phyloP scores from a whole-genome alignment of 2,329 filamentous ascomycete genomes.

The Ilyonectria robusta region DNA sequence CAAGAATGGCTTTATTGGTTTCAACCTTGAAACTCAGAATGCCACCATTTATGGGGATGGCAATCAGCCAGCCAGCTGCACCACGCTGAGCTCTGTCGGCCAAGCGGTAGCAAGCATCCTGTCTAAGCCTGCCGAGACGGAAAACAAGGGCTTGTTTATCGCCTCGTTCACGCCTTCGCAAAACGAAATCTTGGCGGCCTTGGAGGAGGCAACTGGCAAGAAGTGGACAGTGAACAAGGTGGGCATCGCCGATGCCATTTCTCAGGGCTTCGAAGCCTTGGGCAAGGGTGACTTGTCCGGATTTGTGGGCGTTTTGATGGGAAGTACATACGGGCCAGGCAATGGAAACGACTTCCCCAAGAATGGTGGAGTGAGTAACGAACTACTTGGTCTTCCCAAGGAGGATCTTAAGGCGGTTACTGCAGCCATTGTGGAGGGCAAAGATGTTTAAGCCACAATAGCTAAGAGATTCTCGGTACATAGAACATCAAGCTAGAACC shows the following conservation, averaged over 20 bases:
- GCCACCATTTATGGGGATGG: background rate
- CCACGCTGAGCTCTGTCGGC: background rate
- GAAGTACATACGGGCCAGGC: background rate
- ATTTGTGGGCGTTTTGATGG: background rate
- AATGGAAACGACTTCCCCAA: background rate
- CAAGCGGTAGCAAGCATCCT: background rate
- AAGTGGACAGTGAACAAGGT: background rate
- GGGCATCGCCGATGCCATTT: background rate
- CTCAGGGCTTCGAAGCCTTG: background rate
- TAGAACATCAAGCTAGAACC: too few relatives aligned
- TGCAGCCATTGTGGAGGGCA: background rate
- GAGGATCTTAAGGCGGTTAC: background rate
- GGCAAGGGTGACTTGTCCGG: background rate
- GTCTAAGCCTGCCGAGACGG: background rate
- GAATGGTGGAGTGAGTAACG: background rate
- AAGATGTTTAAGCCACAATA: background rate
- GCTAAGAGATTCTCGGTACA: too few relatives aligned
- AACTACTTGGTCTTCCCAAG: background rate
- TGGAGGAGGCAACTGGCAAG: background rate
- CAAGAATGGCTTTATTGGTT: background rate
- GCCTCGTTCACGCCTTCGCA: background rate
- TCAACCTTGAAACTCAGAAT: background rate
- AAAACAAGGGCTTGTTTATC: background rate
- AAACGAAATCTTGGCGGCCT: background rate
- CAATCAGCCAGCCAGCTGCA: background rate